Conservation (phyloP, 2,329 filamentous ascomycete genomes). For the Tolypocladium inflatum region DNA sequence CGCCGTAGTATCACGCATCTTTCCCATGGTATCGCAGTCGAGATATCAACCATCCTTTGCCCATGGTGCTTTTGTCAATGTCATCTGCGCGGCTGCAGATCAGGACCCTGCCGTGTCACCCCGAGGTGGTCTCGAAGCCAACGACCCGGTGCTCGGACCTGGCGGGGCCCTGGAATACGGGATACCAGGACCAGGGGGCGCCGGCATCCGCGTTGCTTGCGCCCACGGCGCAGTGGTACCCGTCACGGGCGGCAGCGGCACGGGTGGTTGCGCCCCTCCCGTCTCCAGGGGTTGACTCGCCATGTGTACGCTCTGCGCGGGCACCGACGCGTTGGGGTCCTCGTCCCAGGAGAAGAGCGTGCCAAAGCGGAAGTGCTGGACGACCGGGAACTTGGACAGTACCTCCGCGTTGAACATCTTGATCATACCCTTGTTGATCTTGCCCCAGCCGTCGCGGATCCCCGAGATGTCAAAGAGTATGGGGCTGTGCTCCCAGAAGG, state of each 20-base stretch:
- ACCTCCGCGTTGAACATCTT: constrained; percentile 99
- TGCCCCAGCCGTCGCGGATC: constrained; percentile 88
- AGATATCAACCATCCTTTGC: constrained; percentile 20
- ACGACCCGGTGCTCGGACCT: constrained; percentile 16
- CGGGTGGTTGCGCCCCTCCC: constrained; percentile 9
- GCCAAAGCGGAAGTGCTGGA: constrained; percentile 90
- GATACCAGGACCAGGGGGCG: constrained; percentile 23
- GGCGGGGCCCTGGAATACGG: constrained; percentile 27
- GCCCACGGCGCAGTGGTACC: constrained; percentile 37
- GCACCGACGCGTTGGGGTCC: constrained; percentile 49
- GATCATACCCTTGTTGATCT: constrained; percentile 99
- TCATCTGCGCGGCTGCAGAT: constrained; percentile 27
- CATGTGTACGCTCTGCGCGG: constrained; percentile 45
- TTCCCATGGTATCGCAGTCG: neutral
- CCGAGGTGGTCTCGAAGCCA: constrained; percentile 10
- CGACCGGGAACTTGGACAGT: constrained; percentile 89
- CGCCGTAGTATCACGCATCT: neutral
- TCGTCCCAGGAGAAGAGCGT: constrained; percentile 69
- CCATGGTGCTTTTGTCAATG: constrained; percentile 38
- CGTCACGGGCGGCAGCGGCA: constrained; percentile 10
- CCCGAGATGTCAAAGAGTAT: constrained; percentile 92
- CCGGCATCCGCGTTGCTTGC: constrained; percentile 28
- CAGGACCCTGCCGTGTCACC: constrained; percentile 12
- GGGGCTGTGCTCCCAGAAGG: constrained; percentile 95
- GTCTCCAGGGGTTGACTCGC: constrained; percentile 36